Conservation (phyloP, 306 rosid species). For the Delonix regia region DNA sequence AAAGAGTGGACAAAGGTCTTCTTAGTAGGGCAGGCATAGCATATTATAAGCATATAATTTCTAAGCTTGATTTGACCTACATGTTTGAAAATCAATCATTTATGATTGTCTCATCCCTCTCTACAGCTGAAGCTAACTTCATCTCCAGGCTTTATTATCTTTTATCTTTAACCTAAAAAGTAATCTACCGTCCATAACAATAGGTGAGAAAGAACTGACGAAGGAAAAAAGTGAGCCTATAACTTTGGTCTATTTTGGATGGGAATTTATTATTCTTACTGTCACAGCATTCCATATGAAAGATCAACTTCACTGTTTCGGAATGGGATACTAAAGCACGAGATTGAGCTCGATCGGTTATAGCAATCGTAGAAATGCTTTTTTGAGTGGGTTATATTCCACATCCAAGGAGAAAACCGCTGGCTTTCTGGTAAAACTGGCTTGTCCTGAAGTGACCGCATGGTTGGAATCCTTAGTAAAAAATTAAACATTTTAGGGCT, state of each 20-base stretch:
- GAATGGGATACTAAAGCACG: neutral
- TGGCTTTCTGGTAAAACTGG: neutral
- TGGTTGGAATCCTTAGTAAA: neutral
- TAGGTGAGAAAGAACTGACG: neutral
- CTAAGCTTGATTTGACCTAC: conserved; percentile 30
- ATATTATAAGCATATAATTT: neutral
- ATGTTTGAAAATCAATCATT: conserved; percentile 29
- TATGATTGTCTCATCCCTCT: neutral
- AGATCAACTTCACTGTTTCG: neutral
- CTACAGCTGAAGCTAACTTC: conserved; percentile 33
- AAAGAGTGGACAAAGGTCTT: conserved; percentile 17
- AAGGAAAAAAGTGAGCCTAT: neutral
- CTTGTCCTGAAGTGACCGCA: conserved; percentile 24
- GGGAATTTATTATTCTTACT: neutral
- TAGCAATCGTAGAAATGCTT: neutral
- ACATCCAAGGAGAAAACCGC: neutral
- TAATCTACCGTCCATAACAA: neutral
- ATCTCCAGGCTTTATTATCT: conserved; percentile 35
- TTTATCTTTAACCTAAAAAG: neutral
- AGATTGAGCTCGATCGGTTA: neutral
- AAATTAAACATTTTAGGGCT: neutral
- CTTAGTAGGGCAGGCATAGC: conserved; percentile 1
- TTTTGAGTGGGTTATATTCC: neutral
- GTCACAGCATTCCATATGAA: neutral
- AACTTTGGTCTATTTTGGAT: neutral